Percentiles rank a stretch among this genome's conserved stretches.
Evolutionary conservation across 2,329 filamentous ascomycete species (phyloP).

Genomic region (Orbilia oligospora): DNA sequence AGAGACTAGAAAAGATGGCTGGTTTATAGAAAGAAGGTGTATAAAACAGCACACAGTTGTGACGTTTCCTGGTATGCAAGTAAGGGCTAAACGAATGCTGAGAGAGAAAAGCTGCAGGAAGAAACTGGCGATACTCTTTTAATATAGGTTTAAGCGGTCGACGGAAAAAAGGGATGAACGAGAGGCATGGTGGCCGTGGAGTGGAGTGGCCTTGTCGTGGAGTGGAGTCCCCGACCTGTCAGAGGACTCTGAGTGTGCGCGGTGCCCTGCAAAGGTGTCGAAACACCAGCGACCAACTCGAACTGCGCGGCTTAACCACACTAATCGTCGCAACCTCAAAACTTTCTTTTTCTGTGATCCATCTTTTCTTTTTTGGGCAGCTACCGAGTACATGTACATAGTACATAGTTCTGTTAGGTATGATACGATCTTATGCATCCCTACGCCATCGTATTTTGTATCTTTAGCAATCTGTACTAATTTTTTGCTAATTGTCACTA

Average conservation of each 20-base stretch:
- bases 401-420: neutral
- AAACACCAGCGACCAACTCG: constrained; percentile 35
- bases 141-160: constrained; percentile 23
- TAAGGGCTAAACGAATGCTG: constrained; percentile 49
- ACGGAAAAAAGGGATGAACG: constrained; percentile 23
- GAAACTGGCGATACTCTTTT: constrained; percentile 35
- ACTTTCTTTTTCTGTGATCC: neutral
- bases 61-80: constrained; percentile 37
- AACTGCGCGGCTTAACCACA: constrained; percentile 39
- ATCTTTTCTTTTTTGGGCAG: constrained; percentile 1
- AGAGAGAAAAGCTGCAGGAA: constrained; percentile 12
- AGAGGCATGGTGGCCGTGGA: neutral
- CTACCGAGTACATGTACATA: neutral
- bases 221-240: constrained; percentile 36
- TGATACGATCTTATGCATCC: neutral
- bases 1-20: constrained; percentile 52
- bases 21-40: constrained; percentile 30
- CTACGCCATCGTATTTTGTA: constrained; percentile 8
- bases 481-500: neutral
- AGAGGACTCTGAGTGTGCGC: neutral
- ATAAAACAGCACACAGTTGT: constrained; percentile 34
- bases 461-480: constrained; percentile 3
- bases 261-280: constrained; percentile 21
- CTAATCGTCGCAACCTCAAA: constrained; percentile 39
- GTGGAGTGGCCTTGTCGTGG: constrained; percentile 1